These are phyloP conservation scores for Trichosphaerium sp. DNA, from an alignment of 78 protist genomes.

Conservation along the genomic window DNA sequence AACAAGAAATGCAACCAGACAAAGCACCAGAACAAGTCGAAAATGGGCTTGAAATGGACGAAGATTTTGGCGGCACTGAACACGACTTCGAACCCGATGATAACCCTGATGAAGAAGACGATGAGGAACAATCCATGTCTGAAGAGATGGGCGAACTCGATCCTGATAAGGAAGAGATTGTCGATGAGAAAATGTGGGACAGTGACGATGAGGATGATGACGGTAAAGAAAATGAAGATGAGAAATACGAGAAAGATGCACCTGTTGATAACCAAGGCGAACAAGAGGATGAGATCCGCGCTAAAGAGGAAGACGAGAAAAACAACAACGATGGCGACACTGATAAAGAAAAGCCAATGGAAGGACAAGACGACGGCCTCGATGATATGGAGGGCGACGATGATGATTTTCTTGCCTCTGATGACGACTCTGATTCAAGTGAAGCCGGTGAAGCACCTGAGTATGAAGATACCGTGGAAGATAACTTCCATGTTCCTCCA, in stretches of 20 bases:
- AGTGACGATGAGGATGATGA: slow-evolving; percentile 62
- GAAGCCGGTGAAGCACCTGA: background rate
- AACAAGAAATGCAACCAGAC: slow-evolving; percentile 14
- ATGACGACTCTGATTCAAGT: background rate
- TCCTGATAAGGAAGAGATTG: slow-evolving; percentile 38
- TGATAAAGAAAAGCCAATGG: background rate
- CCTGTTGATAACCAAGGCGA: slow-evolving; percentile 29
- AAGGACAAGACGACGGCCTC: slow-evolving; percentile 19
- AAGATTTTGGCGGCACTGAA: slow-evolving; percentile 78
- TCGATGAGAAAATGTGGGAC: slow-evolving; percentile 78
- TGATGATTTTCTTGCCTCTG: background rate
- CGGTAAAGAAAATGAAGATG: slow-evolving; percentile 25
- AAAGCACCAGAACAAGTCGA: slow-evolving; percentile 25
- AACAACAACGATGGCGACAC: slow-evolving; percentile 6
- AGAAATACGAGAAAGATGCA: slow-evolving; percentile 6
- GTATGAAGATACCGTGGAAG: slow-evolving; percentile 22
- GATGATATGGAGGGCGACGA: slow-evolving; percentile 33
- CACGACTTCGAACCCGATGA: slow-evolving; percentile 59
- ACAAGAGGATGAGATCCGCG: slow-evolving; percentile 6
- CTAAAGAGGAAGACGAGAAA: slow-evolving; percentile 20
- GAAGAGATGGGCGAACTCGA: slow-evolving; percentile 58
- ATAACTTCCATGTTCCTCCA: slow-evolving; percentile 29
- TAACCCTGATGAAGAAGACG: slow-evolving; percentile 33
- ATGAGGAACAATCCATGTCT: slow-evolving; percentile 30
- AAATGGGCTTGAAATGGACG: slow-evolving; percentile 64